These are phyloP conservation scores for Myotisia sp. DNA, from an alignment of 2,329 filamentous ascomycete genomes.

Conservation along the genomic window DNA sequence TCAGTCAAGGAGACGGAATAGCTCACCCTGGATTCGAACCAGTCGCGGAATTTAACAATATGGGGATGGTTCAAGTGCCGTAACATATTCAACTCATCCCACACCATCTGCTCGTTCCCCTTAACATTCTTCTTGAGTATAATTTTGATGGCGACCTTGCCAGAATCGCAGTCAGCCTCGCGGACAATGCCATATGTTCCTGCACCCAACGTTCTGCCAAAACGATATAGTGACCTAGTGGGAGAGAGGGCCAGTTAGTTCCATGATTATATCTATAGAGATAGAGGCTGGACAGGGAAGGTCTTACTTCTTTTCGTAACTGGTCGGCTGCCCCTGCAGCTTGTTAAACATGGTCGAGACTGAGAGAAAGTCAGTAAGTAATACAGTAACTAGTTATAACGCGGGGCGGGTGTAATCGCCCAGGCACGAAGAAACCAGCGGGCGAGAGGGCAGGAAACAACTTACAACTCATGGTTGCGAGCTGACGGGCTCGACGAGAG, in stretches of 20 bases:
- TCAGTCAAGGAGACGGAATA: neutral
- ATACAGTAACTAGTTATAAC: too few relatives aligned
- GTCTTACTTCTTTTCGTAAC: slow-evolving; percentile 99
- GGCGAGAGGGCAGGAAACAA: slow-evolving; percentile 1
- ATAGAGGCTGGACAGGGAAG: too few relatives aligned
- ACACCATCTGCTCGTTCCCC: slow-evolving; percentile 96
- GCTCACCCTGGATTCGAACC: slow-evolving; percentile 88
- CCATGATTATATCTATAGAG: slow-evolving; percentile 21
- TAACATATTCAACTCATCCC: slow-evolving; percentile 89
- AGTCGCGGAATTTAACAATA: slow-evolving; percentile 94
- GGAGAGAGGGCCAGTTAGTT: slow-evolving; percentile 1
- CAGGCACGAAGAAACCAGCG: too few relatives aligned
- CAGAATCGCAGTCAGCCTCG: slow-evolving; percentile 71
- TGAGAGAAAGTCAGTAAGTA: slow-evolving; percentile 23
- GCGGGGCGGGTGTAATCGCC: too few relatives aligned
- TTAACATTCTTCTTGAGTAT: slow-evolving; percentile 99
- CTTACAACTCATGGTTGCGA: slow-evolving; percentile 6
- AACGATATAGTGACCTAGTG: slow-evolving; percentile 66
- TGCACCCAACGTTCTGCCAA: slow-evolving; percentile 85
- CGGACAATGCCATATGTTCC: slow-evolving; percentile 97
- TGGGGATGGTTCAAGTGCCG: slow-evolving; percentile 83
- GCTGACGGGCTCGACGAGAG: neutral
- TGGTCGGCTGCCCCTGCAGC: slow-evolving; percentile 90
- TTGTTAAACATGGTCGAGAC: slow-evolving; percentile 87
- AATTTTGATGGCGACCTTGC: slow-evolving; percentile 94